These are phyloP conservation scores for Xylaria sp. DNA, from an alignment of 2,329 filamentous ascomycete species.

Conservation along the genomic window DNA sequence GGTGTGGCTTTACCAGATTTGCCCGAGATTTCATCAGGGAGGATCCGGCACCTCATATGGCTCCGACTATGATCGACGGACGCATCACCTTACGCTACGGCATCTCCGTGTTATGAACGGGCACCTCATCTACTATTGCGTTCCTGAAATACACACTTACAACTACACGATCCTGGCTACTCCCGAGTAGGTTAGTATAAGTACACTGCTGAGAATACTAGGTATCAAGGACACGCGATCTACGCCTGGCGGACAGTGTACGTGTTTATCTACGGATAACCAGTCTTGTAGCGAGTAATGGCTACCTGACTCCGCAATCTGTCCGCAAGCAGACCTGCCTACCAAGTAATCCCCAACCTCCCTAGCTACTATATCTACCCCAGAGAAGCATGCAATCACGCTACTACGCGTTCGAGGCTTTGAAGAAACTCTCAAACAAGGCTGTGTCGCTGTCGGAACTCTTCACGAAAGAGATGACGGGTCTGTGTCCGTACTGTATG, in stretches of 20 bases:
- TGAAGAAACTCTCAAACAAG: not conserved
- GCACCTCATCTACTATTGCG: not conserved
- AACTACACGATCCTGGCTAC: not conserved
- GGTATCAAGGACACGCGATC: not conserved
- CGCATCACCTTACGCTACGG: not conserved
- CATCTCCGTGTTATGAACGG: conserved; percentile 1
- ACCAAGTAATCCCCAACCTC: too few relatives aligned
- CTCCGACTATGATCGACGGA: conserved; percentile 18
- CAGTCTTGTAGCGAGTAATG: not conserved
- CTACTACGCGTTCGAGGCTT: not conserved
- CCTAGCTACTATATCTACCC: not conserved
- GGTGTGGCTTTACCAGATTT: not conserved
- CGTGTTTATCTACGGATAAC: too few relatives aligned
- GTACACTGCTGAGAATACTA: not conserved
- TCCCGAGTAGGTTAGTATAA: too few relatives aligned
- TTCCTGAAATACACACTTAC: not conserved
- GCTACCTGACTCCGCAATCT: too few relatives aligned
- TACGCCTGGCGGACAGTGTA: not conserved
- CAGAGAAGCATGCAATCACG: not conserved
- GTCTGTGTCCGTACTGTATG: not conserved
- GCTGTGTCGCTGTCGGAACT: not conserved
- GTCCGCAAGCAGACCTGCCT: too few relatives aligned
- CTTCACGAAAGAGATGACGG: not conserved
- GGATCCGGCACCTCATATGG: conserved; percentile 1
- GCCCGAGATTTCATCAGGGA: not conserved